Evolutionary conservation across 2,329 filamentous ascomycete genomes (phyloP), one percentile per base, ranked within the genome.

Genomic region (Beauveria bassiana): DNA sequence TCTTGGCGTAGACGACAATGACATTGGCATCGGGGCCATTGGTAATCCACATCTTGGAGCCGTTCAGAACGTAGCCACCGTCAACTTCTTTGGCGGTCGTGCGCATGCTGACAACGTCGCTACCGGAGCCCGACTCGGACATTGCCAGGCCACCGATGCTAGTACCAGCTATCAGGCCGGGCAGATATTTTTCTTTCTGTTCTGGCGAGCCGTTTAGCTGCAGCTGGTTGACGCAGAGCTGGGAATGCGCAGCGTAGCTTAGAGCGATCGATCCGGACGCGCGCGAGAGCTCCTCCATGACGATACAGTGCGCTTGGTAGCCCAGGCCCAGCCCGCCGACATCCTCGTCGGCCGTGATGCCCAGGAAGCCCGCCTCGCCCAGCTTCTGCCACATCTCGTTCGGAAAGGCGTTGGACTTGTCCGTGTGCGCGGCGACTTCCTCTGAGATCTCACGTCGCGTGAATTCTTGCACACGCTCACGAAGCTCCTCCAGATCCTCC

Each of bases 1-100:
- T 97, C 80, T 98, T 98, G 59, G 93, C 93, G 74, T 99, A 99
- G n/a, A 99, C 92, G 60, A 99, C 86, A 61, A 98, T 87, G 47
- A 89, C 81, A 73, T 96, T 85, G n/a, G 95, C 95, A 72, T 98
- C 93, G 0, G 93, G 93, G 5, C 93, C 91, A 75, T 99, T 99
- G 64, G 93, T 99, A 72, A 99, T 99, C 93, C 93, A 99, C 93
- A 98, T 97, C 81, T 99, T 97, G 64, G 88, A 90, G 38, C 93
- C 93, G 70, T 93, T 91, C 61, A 99, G 79, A 22, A 93, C 65
- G 73, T 89, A 97, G 31, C 93, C 93, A 42, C 92, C 93, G 68
- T 95, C 89, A 12, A 91, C 89, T 65, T 84, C 81, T 72, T 85
- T 89, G 0, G 93, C 93, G 3, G 85, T 88, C 50, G 88, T 96